A percentile compares a stretch with the other conserved stretches of the same genome.
Conservation (phyloP, 2,329 filamentous ascomycete genomes). For the Pseudogymnoascus sp. region DNA sequence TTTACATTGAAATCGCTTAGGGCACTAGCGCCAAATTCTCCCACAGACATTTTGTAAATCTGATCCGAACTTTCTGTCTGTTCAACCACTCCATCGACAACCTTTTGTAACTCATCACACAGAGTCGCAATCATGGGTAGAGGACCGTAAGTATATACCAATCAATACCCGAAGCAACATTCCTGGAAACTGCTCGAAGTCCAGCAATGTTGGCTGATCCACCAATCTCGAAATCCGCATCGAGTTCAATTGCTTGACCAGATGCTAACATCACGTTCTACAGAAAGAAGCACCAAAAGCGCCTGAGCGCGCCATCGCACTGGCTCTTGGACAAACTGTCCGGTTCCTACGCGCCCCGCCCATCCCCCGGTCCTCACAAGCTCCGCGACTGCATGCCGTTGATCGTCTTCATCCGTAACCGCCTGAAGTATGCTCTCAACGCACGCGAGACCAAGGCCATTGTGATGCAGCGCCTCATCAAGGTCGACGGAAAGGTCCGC, state of each 20-base stretch:
- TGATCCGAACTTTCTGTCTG: constrained; percentile 2
- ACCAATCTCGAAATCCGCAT: neutral
- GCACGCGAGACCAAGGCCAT: constrained; percentile 95
- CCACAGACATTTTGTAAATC: constrained; percentile 8
- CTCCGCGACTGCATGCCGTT: constrained; percentile 96
- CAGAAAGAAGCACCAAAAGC: constrained; percentile 99
- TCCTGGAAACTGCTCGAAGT: neutral
- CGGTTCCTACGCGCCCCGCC: constrained; percentile 70
- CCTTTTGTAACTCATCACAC: constrained; percentile 18
- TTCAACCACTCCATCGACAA: constrained; percentile 13
- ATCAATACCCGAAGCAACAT: neutral
- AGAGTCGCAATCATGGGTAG: constrained; percentile 39
- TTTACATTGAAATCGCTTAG: neutral
- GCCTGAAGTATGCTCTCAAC: constrained; percentile 99
- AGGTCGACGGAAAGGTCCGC: constrained; percentile 99
- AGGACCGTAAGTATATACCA: constrained; percentile 32
- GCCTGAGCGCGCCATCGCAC: constrained; percentile 96
- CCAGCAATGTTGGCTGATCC: neutral
- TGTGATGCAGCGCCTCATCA: constrained; percentile 98
- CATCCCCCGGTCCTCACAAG: constrained; percentile 92
- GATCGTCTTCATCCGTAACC: constrained; percentile 95
- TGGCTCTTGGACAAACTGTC: constrained; percentile 99
- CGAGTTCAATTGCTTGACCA: neutral
- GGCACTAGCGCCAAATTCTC: constrained; percentile 5
- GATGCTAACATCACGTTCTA: constrained; percentile 22